Evolutionary conservation across 2,329 filamentous ascomycete genomes (phyloP).

Genomic region (Cercospora sp.): DNA sequence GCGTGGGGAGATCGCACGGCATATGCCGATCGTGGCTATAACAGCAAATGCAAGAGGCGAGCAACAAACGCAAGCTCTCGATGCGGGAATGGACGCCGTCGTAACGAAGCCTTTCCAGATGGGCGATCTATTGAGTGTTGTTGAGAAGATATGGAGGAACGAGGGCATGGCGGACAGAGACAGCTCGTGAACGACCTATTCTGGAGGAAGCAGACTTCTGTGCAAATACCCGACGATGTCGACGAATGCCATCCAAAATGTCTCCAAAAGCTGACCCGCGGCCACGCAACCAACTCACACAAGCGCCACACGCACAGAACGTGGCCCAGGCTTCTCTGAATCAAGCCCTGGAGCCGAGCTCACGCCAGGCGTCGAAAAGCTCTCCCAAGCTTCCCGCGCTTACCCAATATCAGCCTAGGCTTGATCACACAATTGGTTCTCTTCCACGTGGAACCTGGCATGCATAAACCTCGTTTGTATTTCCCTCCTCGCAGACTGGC

Average conservation of each 20-base stretch:
- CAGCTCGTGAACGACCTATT: neutral
- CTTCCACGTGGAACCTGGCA: conserved; percentile 3
- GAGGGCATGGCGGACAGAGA: neutral
- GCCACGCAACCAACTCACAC: neutral
- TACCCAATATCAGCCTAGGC: conserved; percentile 4
- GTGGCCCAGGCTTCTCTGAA: conserved; percentile 6
- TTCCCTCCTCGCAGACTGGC: conserved; percentile 6
- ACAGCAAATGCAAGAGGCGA: conserved; percentile 68
- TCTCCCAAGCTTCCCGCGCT: conserved; percentile 5
- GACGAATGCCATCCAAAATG: neutral
- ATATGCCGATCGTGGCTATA: conserved; percentile 72
- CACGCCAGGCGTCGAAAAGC: conserved; percentile 4
- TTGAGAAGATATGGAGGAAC: conserved; percentile 34
- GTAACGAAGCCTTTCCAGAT: conserved; percentile 39
- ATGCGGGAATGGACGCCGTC: conserved; percentile 69
- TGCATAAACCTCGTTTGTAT: conserved; percentile 2
- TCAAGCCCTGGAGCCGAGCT: conserved; percentile 11
- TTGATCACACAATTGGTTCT: neutral
- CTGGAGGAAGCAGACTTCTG: neutral
- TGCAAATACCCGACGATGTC: neutral
- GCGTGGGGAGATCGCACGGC: conserved; percentile 51
- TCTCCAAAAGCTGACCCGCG: neutral
- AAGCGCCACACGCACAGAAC: neutral
- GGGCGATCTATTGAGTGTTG: conserved; percentile 47
- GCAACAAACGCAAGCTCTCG: conserved; percentile 59